Conservation (phyloP, 305 asterid species). For the Plantago lanceolata region DNA sequence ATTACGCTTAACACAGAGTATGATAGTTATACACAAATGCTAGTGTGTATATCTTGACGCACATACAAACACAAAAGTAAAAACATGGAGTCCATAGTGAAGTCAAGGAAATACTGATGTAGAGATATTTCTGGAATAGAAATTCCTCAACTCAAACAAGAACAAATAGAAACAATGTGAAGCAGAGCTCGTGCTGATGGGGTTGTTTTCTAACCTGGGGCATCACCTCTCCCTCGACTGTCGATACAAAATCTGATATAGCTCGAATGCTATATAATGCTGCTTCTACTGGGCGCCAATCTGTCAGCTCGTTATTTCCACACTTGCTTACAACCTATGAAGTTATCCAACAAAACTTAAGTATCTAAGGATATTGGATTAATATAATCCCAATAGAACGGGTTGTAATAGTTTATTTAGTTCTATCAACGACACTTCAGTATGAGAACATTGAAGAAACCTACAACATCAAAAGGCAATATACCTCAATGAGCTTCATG, state of each 20-base stretch:
- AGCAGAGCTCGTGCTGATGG: neutral
- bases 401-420: constrained; percentile 13
- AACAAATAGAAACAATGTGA: constrained; percentile 10
- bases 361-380: constrained; percentile 15
- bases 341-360: constrained; percentile 28
- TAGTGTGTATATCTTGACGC: neutral
- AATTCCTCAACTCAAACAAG: neutral
- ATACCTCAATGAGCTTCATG: constrained; percentile 88
- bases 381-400: neutral
- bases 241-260: constrained; percentile 82
- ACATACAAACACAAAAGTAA: neutral
- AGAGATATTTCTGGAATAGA: neutral
- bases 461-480: constrained; percentile 26
- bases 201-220: constrained; percentile 69
- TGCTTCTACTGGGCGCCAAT: constrained; percentile 98
- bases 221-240: constrained; percentile 74
- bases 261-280: constrained; percentile 86
- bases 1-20: too few relatives aligned
- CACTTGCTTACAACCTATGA: constrained; percentile 56
- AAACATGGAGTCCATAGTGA: neutral
- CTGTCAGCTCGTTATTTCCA: constrained; percentile 45
- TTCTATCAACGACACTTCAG: constrained; percentile 8
- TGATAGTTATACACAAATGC: neutral
- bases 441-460: constrained; percentile 14
- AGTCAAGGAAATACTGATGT: neutral